phyloP scores from a whole-genome alignment of 1,139 yeast genomes.

The Hansenula lynferdii region DNA sequence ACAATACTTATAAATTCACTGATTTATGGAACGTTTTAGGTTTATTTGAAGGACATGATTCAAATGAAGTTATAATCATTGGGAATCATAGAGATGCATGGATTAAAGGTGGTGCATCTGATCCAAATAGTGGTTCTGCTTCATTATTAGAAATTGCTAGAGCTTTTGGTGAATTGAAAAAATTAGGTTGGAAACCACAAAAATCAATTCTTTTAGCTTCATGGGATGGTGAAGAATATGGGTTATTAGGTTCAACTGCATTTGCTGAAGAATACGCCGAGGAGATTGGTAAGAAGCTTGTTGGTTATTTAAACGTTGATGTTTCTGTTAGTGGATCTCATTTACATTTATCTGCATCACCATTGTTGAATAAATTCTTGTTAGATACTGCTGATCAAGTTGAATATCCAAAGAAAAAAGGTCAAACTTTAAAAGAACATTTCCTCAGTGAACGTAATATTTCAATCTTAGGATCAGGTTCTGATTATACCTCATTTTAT shows the following conservation, averaged over 20 bases:
- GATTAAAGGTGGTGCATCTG: constrained; percentile 71
- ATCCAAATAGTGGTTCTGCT: constrained; percentile 67
- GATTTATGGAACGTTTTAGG: constrained; percentile 61
- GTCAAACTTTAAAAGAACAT: constrained; percentile 50
- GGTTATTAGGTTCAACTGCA: constrained; percentile 62
- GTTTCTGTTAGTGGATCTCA: constrained; percentile 52
- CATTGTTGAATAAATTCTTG: constrained; percentile 41
- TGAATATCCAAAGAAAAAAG: constrained; percentile 40
- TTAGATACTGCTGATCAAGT: constrained; percentile 35
- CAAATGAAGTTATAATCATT: constrained; percentile 47
- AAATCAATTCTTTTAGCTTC: constrained; percentile 57
- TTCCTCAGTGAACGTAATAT: constrained; percentile 38
- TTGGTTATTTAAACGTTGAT: constrained; percentile 62
- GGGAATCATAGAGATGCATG: constrained; percentile 76
- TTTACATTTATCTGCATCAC: constrained; percentile 44
- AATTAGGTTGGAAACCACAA: constrained; percentile 57
- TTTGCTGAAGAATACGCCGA: constrained; percentile 54
- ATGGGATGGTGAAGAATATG: constrained; percentile 78
- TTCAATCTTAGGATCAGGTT: constrained; percentile 54
- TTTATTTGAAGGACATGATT: constrained; percentile 44
- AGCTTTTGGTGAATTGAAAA: constrained; percentile 43
- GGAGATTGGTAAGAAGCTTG: constrained; percentile 38
- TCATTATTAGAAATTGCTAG: constrained; percentile 53
- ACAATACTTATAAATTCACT: constrained; percentile 51
- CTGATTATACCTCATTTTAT: constrained; percentile 63